phyloP scores from a whole-genome alignment of 192 early-diverging fungal genomes.

The Backusella mclennaniae region DNA sequence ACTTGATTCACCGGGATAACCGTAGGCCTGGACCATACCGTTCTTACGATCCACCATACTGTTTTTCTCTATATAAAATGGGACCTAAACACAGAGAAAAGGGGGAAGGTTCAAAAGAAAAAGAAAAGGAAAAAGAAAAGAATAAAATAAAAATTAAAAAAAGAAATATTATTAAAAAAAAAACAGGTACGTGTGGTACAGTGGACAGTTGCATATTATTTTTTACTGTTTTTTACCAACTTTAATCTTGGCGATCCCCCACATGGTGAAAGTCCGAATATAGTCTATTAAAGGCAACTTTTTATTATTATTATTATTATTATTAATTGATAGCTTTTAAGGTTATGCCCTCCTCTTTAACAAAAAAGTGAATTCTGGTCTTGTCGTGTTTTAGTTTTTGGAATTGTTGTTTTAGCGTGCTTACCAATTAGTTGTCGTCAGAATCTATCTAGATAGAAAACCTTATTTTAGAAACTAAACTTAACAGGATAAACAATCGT shows the following conservation, averaged over 20 bases:
- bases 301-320: background rate
- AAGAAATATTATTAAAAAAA: background rate
- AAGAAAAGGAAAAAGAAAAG: background rate
- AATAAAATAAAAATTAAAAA: background rate
- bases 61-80: background rate
- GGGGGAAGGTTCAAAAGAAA: background rate
- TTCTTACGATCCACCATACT: constrained; percentile 37
- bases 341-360: background rate
- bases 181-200: background rate
- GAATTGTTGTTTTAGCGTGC: background rate
- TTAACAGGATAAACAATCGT: background rate
- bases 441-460: background rate
- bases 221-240: constrained; percentile 6
- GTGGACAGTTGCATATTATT: background rate
- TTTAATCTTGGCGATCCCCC: constrained; percentile 5
- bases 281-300: background rate
- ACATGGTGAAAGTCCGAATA: background rate
- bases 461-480: background rate
- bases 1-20: constrained; percentile 23
- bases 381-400: background rate
- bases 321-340: background rate
- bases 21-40: constrained; percentile 42
- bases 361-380: background rate
- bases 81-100: background rate
- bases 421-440: background rate